A percentile compares a stretch with the other conserved stretches of the same genome.
These are phyloP conservation scores for Leptosphaerulina australis DNA, from an alignment of 2,329 filamentous ascomycete species.

Conservation along the genomic window DNA sequence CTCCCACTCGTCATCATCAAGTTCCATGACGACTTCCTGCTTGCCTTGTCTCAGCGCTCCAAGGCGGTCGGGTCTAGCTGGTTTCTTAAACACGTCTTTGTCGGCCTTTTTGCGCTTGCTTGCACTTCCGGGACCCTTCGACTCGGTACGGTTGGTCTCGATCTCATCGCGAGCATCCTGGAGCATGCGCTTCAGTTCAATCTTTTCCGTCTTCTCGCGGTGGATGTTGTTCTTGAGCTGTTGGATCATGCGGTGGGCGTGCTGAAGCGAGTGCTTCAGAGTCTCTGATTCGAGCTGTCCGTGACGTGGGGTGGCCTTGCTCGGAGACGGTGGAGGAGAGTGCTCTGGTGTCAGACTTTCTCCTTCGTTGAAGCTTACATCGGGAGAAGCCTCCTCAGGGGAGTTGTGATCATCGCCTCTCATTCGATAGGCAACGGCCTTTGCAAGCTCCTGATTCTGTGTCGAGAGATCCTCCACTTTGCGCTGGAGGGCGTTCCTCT, in stretches of 20 bases:
- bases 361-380: constrained; percentile 61
- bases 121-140: constrained; percentile 51
- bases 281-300: constrained; percentile 94
- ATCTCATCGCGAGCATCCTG: constrained; percentile 95
- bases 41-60: constrained; percentile 73
- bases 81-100: constrained; percentile 74
- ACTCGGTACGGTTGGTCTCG: constrained; percentile 67
- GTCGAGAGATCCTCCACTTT: constrained; percentile 86
- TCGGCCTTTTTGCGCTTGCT: constrained; percentile 63
- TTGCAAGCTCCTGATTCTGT: constrained; percentile 90
- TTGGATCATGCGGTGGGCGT: constrained; percentile 96
- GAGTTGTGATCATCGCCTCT: constrained; percentile 65
- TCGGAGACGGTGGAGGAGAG: constrained; percentile 86
- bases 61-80: constrained; percentile 71
- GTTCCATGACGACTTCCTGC: constrained; percentile 79
- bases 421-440: constrained; percentile 77
- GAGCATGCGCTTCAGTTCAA: constrained; percentile 91
- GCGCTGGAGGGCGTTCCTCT: constrained; percentile 77
- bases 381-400: constrained; percentile 61
- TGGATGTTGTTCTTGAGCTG: constrained; percentile 94
- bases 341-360: constrained; percentile 75
- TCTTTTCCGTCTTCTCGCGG: constrained; percentile 97
- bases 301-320: constrained; percentile 90
- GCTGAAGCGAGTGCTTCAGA: constrained; percentile 88
- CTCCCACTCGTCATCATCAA: constrained; percentile 78